phyloP scores from a whole-genome alignment of 2,329 filamentous ascomycete species.

The Trichoderma sp. region DNA sequence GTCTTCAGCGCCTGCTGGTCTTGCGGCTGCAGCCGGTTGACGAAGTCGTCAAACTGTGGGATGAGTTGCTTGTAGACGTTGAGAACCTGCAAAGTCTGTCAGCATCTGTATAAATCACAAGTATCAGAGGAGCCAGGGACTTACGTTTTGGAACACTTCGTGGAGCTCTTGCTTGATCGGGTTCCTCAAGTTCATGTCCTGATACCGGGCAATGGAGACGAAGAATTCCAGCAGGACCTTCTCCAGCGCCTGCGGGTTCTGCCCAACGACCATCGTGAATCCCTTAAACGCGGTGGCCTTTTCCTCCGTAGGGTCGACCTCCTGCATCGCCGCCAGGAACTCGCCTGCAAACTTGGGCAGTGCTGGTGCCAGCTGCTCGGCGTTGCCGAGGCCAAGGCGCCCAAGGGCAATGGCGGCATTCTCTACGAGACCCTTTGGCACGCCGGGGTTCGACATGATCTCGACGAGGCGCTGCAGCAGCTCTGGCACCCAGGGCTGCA shows the following conservation, averaged over 20 bases:
- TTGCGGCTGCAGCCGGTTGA: constrained; percentile 52
- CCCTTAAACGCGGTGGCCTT: constrained; percentile 93
- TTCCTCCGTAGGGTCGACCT: constrained; percentile 86
- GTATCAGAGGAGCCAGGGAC: constrained; percentile 33
- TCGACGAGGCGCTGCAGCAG: constrained; percentile 76
- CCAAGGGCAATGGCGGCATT: constrained; percentile 94
- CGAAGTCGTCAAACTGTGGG: constrained; percentile 59
- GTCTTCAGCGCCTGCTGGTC: constrained; percentile 54
- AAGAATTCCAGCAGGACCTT: constrained; percentile 82
- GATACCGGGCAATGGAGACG: constrained; percentile 76
- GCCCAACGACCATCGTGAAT: constrained; percentile 80
- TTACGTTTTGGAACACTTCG: constrained; percentile 75
- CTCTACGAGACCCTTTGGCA: constrained; percentile 85
- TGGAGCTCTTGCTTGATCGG: constrained; percentile 67
- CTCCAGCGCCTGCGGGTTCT: constrained; percentile 92
- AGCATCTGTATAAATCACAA: not conserved
- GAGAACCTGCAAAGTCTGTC: constrained; percentile 47
- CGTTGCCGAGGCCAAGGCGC: constrained; percentile 78
- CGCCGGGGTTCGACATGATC: constrained; percentile 82
- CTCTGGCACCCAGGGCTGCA: constrained; percentile 75
- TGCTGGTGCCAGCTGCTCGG: constrained; percentile 74
- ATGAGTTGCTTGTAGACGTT: constrained; percentile 61
- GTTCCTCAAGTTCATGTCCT: constrained; percentile 62
- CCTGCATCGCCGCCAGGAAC: constrained; percentile 79
- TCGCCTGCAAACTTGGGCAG: constrained; percentile 78